These are phyloP conservation scores for Nakaseomyces glabratus DNA, from an alignment of 1,139 yeast species.

Conservation along the genomic window DNA sequence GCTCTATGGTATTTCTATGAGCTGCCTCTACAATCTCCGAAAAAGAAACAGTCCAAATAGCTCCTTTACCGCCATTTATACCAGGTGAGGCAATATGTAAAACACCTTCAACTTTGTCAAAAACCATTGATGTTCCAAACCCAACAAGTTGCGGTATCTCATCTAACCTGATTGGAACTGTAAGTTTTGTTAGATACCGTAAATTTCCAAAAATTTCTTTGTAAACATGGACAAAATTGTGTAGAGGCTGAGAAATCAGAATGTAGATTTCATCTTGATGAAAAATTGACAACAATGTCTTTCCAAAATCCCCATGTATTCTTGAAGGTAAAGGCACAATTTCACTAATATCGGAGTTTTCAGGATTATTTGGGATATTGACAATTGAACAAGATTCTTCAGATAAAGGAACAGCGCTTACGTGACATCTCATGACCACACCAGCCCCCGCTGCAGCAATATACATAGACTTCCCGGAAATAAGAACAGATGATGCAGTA, in stretches of 20 bases:
- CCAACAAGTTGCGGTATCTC: slow-evolving; percentile 32
- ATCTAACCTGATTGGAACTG: slow-evolving; percentile 12
- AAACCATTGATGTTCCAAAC: slow-evolving; percentile 25
- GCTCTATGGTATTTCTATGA: slow-evolving; percentile 20
- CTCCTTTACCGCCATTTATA: slow-evolving; percentile 35
- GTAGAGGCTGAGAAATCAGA: slow-evolving; percentile 20
- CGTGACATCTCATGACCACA: no score
- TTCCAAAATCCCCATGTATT: slow-evolving; percentile 21
- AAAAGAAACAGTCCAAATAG: slow-evolving; percentile 36
- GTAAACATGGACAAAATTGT: slow-evolving; percentile 32
- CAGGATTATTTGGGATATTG: no score
- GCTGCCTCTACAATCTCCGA: slow-evolving; percentile 15
- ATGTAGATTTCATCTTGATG: slow-evolving; percentile 11
- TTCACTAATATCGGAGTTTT: no score
- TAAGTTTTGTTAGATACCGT: slow-evolving; percentile 13
- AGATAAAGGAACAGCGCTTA: no score
- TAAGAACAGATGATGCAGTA: slow-evolving; percentile 30
- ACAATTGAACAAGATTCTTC: no score
- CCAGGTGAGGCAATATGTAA: slow-evolving; percentile 36
- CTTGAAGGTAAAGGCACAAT: no score
- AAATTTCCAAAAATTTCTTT: slow-evolving; percentile 15
- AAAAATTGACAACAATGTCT: slow-evolving; percentile 10
- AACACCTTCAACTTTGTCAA: slow-evolving; percentile 12
- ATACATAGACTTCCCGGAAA: slow-evolving; percentile 16
- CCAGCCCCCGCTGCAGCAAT: slow-evolving; percentile 33